A percentile compares a stretch with the other conserved stretches of the same genome.
These are phyloP conservation scores for Vigna angularis DNA, from an alignment of 306 rosid genomes.

Conservation along the genomic window DNA sequence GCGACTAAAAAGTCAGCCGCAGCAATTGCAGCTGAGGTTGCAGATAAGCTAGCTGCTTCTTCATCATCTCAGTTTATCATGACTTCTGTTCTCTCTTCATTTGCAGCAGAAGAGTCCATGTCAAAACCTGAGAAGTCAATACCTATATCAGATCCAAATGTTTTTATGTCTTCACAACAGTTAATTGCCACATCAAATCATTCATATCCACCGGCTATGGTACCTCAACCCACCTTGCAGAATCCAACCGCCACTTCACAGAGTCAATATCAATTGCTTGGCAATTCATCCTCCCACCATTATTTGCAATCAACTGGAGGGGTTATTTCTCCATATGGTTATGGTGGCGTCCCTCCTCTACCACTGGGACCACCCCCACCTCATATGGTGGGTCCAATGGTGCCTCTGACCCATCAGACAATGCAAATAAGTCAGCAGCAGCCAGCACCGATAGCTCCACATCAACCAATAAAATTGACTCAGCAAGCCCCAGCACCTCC, in stretches of 20 bases:
- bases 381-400: conserved; percentile 63
- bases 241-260: conserved; percentile 67
- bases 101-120: conserved; percentile 76
- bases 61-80: conserved; percentile 86
- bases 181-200: conserved; percentile 58
- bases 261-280: conserved; percentile 71
- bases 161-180: conserved; percentile 64
- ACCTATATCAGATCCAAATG: conserved; percentile 63
- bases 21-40: conserved; percentile 90
- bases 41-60: conserved; percentile 90
- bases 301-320: conserved; percentile 71
- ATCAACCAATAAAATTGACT: conserved; percentile 41
- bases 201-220: conserved; percentile 66
- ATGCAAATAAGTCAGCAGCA: conserved; percentile 60
- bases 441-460: conserved; percentile 40
- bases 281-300: conserved; percentile 67
- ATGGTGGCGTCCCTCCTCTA: conserved; percentile 63
- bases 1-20: conserved; percentile 71
- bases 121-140: conserved; percentile 58
- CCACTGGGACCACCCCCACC: conserved; percentile 65
- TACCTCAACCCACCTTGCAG: conserved; percentile 60
- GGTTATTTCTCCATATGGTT: conserved; percentile 67
- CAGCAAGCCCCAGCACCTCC: conserved; percentile 64
- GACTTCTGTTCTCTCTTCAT: conserved; percentile 85
- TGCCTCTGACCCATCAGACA: conserved; percentile 60